Base-by-base conservation (phyloP, 345 rosid species). In the Erucastrum elatum region DNA sequence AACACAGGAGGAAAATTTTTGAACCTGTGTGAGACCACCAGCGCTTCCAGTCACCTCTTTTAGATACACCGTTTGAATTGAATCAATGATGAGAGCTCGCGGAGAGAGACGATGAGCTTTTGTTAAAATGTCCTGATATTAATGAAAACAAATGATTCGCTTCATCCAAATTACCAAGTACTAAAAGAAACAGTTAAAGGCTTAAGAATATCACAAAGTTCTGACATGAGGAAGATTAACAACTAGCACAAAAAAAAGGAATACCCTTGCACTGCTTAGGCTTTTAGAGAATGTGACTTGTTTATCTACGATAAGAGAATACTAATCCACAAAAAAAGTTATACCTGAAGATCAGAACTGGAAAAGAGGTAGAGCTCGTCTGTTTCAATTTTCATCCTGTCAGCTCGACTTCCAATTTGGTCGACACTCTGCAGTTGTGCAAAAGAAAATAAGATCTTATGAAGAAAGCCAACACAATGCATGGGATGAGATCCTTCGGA, bases 281-380 rank as follows among this genome's bases (percentile, higher is more conserved):
- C 67, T 17, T 8, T 62, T 61, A 46, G 11, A 21, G n/a, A 70
- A 62, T 44, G 21, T 12, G 46, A 64, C 25, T 64, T 64, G 59
- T 63, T 64, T 12, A 16, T 62, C 15, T 69, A 61, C n/a, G 55
- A 61, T 37, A 64, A 8, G 66, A 41, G 29, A 65, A 72, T 53
- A 17, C 8, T 70, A 15, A 70, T 70, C 27, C 16, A 64, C 59
- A 64, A 13, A 35, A 7, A 5, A 44, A 10, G 46, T 15, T 15
- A n/a, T 69, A 90, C 98, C 97, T 92, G 96, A 85, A 92, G 80
- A 83, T 94, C 96, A 62, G 97, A 92, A 69, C 97, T 88, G 4
- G 96, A 89, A 81, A 92, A 90, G 44, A 94, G 81, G 86, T 81
- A 92, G 79, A 94, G 87, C 65, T 89, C 88, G 35, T 89, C 87